Conservation (phyloP, 164 flowering plant genomes). For the Cinnamomum chago region DNA sequence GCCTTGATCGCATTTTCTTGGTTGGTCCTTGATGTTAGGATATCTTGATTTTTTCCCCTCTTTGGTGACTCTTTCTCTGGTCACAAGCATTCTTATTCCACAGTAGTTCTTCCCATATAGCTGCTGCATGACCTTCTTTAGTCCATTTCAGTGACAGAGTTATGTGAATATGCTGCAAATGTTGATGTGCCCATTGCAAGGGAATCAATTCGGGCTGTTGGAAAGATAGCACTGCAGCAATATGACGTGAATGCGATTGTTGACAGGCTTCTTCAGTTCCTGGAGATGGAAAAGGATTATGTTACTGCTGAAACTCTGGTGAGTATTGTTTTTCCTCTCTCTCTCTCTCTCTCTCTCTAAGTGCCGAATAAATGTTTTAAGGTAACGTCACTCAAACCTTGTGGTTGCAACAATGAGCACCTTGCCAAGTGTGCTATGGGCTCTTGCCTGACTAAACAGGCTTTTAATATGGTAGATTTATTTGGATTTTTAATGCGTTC, state of each 20-base stretch:
- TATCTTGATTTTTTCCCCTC: neutral
- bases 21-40: neutral
- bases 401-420: too few species aligned
- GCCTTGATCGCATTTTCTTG: neutral
- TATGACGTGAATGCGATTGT: constrained; percentile 99
- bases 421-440: too few species aligned
- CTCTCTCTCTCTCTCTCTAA: neutral
- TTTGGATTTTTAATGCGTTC: neutral
- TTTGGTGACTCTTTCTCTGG: constrained; percentile 6
- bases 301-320: constrained; percentile 99
- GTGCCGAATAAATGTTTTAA: neutral
- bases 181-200: constrained; percentile 96
- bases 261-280: constrained; percentile 97
- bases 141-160: constrained; percentile 82
- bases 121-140: constrained; percentile 21
- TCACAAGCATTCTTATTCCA: constrained; percentile 4
- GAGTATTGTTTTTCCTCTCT: neutral
- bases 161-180: constrained; percentile 99
- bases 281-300: constrained; percentile 99
- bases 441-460: neutral
- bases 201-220: constrained; percentile 98
- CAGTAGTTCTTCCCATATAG: constrained; percentile 15
- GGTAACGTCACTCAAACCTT: too few species aligned
- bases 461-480: neutral
- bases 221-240: constrained; percentile 96